phyloP scores from a whole-genome alignment of 495 filamentous ascomycete species.

The Diplogelasinospora grovesii region DNA sequence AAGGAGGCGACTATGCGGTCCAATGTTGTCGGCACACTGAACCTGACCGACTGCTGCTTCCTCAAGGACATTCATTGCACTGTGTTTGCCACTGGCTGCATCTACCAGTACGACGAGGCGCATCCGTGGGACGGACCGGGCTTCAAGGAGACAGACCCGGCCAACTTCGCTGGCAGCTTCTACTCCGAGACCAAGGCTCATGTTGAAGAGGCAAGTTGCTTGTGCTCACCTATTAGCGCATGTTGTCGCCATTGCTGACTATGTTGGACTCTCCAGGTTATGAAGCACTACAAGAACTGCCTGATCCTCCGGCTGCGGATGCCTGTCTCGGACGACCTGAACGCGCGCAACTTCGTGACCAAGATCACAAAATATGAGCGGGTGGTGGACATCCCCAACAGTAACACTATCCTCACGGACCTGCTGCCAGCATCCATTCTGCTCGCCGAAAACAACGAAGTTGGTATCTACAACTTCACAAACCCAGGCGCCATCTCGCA shows the following conservation, averaged over 20 bases:
- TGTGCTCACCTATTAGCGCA: neutral
- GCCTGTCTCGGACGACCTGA: conserved; percentile 62
- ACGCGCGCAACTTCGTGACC: conserved; percentile 60
- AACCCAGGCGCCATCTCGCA: conserved; percentile 63
- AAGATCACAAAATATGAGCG: conserved; percentile 59
- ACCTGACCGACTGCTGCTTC: conserved; percentile 54
- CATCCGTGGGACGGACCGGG: conserved; percentile 54
- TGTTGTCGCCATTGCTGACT: neutral
- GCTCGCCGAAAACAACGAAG: conserved; percentile 53
- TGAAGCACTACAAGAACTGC: conserved; percentile 52
- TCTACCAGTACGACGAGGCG: conserved; percentile 53
- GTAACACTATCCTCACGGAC: conserved; percentile 59
- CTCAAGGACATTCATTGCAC: conserved; percentile 52
- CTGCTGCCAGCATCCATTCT: conserved; percentile 54
- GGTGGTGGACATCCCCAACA: conserved; percentile 61
- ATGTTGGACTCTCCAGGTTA: conserved; percentile 33
- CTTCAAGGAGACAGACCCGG: conserved; percentile 54
- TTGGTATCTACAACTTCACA: conserved; percentile 62
- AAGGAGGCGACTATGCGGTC: conserved; percentile 56
- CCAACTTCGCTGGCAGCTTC: conserved; percentile 60
- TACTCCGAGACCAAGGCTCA: conserved; percentile 60
- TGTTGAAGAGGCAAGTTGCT: conserved; percentile 50
- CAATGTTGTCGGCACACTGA: conserved; percentile 58
- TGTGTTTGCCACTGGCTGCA: conserved; percentile 60
- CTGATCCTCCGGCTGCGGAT: conserved; percentile 59